Base-by-base conservation (phyloP, 2,329 filamentous ascomycete species). In the Epichloe aotearoae region DNA sequence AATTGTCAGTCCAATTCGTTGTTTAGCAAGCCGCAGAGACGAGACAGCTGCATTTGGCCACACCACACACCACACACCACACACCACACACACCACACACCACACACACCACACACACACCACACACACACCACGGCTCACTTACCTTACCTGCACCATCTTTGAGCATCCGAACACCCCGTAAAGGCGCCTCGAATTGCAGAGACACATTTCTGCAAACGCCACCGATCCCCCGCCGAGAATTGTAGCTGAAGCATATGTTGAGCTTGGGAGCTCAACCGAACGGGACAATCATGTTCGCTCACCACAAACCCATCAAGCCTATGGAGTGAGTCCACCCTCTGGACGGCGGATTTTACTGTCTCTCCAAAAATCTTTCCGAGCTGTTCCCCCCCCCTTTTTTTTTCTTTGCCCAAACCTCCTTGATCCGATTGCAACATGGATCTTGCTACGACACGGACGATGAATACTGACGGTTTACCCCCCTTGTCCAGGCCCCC, bases 291-390 rank as follows among this genome's bases (percentile, higher is more conserved):
- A 55, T 51, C 56, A 66, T 66, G 62, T 67, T 64, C 55, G 61
- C 59, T 40, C 66, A 65, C 57, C 64, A 67, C 50, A 67, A 68
- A 52, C 62, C 64, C 56, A 66, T 69, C 53, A 63, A 58, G 59
- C 59, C 61, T 57, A 62, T 69, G 64, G 64, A 68, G 66, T 69
- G 58, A 62, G 66, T 61, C 30, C 50, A 34, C 50, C 47, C 33
- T 23, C 26, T 41, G 5, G n/a, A 8, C 34, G 19, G 46, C 17
- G 15, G 8, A 10, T 23, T 8, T 15, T 23, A 10, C n/a, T 23
- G 50, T 45, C 12, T 42, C 47, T 30, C 26, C 26, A 30, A 30
- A 10, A 4, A 30, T 30, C 26, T 30, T 30, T 30, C 26, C 26
- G 26, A 30, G 26, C 26, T 30, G 26, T 8, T 19, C 19, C 19